A percentile compares a stretch with the other conserved stretches of the same genome.
phyloP scores from a whole-genome alignment of 345 rosid species.

The Eucalyptus shirleyi region DNA sequence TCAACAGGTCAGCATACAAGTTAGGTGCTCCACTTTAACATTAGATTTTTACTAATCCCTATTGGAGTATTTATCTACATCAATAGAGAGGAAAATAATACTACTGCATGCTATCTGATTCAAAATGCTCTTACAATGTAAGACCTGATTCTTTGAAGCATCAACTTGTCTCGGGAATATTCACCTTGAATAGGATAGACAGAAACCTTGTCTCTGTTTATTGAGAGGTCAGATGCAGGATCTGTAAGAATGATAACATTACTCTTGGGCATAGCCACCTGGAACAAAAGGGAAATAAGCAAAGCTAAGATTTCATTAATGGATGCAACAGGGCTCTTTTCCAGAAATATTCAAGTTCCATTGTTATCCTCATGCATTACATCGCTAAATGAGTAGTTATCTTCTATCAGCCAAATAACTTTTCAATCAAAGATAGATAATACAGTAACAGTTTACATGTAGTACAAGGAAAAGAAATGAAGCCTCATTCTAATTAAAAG shows the following conservation, averaged over 20 bases:
- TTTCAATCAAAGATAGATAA: background rate
- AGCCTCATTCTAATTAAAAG: background rate
- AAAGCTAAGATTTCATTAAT: background rate
- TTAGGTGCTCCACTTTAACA: background rate
- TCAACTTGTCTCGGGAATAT: slow-evolving; percentile 77
- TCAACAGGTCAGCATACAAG: background rate
- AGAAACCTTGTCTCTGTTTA: slow-evolving; percentile 35
- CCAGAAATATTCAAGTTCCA: background rate
- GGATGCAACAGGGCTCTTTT: background rate
- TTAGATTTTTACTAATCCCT: background rate
- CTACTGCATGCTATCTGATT: background rate
- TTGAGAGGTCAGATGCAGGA: slow-evolving; percentile 65
- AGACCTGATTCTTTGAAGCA: slow-evolving; percentile 98
- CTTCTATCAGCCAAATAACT: background rate
- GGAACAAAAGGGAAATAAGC: background rate
- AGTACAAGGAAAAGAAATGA: background rate
- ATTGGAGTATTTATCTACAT: background rate
- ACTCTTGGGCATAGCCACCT: slow-evolving; percentile 79
- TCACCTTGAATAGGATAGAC: slow-evolving; percentile 67
- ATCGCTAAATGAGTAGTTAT: background rate
- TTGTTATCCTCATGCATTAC: background rate
- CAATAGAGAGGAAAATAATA: background rate
- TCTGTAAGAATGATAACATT: slow-evolving; percentile 66
- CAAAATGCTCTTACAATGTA: slow-evolving; percentile 85
- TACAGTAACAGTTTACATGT: background rate